A percentile compares a stretch with the other conserved stretches of the same genome.
These are phyloP conservation scores for Cryptosporidium andersoni DNA, from an alignment of 169 alveolate species.

Conservation along the genomic window DNA sequence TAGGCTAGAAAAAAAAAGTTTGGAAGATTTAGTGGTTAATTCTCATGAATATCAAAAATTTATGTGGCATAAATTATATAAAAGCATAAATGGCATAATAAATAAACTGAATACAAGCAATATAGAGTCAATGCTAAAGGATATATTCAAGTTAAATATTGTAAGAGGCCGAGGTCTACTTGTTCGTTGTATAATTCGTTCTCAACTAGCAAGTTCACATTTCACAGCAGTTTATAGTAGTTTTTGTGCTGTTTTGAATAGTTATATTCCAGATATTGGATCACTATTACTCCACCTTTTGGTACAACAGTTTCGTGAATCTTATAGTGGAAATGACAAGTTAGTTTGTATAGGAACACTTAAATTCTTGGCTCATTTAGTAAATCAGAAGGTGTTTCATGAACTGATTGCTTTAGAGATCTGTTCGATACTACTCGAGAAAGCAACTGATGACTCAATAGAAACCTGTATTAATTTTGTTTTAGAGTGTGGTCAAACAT, in stretches of 20 bases:
- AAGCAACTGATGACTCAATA: slow-evolving; percentile 96
- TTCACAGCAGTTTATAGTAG: slow-evolving; percentile 96
- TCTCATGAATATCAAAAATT: slow-evolving; percentile 27
- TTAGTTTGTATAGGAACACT: slow-evolving; percentile 93
- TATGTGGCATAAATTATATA: slow-evolving; percentile 20
- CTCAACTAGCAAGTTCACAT: slow-evolving; percentile 98
- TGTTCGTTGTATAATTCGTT: slow-evolving; percentile 94
- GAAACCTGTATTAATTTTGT: slow-evolving; percentile 92
- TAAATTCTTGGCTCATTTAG: slow-evolving; percentile 96
- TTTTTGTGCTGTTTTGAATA: slow-evolving; percentile 94
- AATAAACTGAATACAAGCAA: slow-evolving; percentile 34
- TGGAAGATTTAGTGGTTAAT: background rate
- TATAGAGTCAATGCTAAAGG: slow-evolving; percentile 15
- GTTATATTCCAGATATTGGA: slow-evolving; percentile 98
- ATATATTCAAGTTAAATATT: slow-evolving; percentile 91
- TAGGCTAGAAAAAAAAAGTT: background rate
- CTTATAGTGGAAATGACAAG: slow-evolving; percentile 92
- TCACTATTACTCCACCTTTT: slow-evolving; percentile 91
- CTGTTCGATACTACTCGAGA: slow-evolving; percentile 90
- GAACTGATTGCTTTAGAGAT: slow-evolving; percentile 94
- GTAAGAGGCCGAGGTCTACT: slow-evolving; percentile 97
- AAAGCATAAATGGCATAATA: slow-evolving; percentile 34
- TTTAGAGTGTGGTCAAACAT: slow-evolving; percentile 93
- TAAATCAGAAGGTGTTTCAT: slow-evolving; percentile 90
- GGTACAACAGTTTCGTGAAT: slow-evolving; percentile 90